These are phyloP conservation scores for Talaromyces marneffei DNA, from an alignment of 2,329 filamentous ascomycete species.

Conservation along the genomic window DNA sequence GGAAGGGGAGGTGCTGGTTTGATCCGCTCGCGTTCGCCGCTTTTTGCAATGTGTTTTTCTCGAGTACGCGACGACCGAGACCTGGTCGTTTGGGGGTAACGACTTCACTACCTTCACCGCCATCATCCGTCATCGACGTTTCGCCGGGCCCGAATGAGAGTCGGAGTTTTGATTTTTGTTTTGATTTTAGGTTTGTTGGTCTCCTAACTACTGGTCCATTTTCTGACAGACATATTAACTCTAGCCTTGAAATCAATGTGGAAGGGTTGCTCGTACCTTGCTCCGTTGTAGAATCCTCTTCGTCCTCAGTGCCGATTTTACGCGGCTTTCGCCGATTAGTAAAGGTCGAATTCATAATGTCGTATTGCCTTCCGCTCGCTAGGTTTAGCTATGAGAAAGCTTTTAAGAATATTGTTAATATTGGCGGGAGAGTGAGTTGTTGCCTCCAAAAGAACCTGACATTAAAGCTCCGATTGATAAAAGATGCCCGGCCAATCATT, in stretches of 20 bases:
- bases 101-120: conserved; percentile 46
- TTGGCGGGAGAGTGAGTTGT: neutral
- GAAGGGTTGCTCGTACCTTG: conserved; percentile 37
- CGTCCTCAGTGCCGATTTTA: conserved; percentile 66
- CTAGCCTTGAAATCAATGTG: neutral
- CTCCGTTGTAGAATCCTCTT: conserved; percentile 35
- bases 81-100: conserved; percentile 56
- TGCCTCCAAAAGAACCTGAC: neutral
- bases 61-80: conserved; percentile 58
- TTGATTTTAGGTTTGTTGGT: conserved; percentile 44
- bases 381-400: too few relatives aligned
- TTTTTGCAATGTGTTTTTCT: conserved; percentile 61
- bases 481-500: conserved; percentile 31
- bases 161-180: conserved; percentile 68
- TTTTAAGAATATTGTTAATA: neutral
- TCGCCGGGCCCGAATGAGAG: conserved; percentile 68
- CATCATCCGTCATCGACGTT: conserved; percentile 50
- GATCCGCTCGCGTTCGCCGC: conserved; percentile 42
- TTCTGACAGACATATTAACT: conserved; percentile 30
- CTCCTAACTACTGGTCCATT: conserved; percentile 48
- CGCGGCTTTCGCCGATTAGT: conserved; percentile 62
- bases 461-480: conserved; percentile 16
- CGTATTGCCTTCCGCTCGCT: too few relatives aligned
- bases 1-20: conserved; percentile 51
- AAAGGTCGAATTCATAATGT: conserved; percentile 53